Evolutionary conservation across 768 basidiomycete species (phyloP), one percentile per base, ranked within the genome.

Genomic region (Pleurotus giganteus): DNA sequence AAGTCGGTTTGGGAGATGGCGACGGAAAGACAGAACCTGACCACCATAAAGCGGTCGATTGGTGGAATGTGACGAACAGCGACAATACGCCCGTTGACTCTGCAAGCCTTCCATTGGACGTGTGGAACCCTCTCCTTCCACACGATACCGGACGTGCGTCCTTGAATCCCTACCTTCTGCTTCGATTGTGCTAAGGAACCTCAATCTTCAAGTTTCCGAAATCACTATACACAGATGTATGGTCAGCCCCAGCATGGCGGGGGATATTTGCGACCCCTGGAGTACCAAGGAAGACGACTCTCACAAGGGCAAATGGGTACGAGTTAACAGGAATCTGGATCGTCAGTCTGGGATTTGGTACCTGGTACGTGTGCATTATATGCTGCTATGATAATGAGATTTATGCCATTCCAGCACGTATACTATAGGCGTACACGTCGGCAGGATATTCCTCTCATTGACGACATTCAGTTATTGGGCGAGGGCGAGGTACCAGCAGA

Each of bases 401-500:
- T 44, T 27, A 29, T 6, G 27, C 27, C 50, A 26, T 56, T 24
- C 51, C 60, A 77, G 80, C 69, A 87, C 63, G 66, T 97, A 15
- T 92, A 89, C 69, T 94, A 95, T 63, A 85, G 93, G 53, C 83
- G 95, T 17, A 92, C 93, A 15, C 80, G 91, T 46, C 79, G 94
- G 47, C 80, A 89, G 60, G 88, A 94, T 62, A 78, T 93, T 17
- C 82, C 88, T 9, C 80, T 97, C 19, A 80, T 97, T 39, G 87
- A 84, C 1, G 84, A 91, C 51, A 68, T 98, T 12, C 73, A 71
- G 42, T 70, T 97, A 2, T 80, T 93, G 1, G 73, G 80, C 0
- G 72, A 83, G 39, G 73, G 77, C 13, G 78, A 85, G 54, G 68
- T 69, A 5, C 86, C 80, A 12, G 66, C 72, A 36, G 23, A 21